These are phyloP conservation scores for Jatropha multifida DNA, from an alignment of 441 rosid species.

Conservation along the genomic window DNA sequence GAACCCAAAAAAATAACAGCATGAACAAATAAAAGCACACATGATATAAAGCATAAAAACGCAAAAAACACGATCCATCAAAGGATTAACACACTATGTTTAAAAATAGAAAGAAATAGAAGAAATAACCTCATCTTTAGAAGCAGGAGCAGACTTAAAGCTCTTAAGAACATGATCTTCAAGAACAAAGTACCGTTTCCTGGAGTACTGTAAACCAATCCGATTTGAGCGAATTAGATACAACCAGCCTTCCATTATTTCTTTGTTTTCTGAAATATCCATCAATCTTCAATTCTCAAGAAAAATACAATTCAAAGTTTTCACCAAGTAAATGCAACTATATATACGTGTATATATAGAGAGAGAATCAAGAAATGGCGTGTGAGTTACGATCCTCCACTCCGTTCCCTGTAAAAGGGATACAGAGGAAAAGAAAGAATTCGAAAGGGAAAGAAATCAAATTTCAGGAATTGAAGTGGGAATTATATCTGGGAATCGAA, in stretches of 20 bases:
- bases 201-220: constrained; percentile 81
- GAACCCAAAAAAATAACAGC: not conserved
- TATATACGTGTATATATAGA: not conserved
- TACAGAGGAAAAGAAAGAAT: constrained; percentile 6
- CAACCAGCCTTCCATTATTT: constrained; percentile 92
- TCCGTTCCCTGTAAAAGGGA: constrained; percentile 26
- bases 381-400: constrained; percentile 16
- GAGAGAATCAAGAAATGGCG: not conserved
- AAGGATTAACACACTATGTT: not conserved
- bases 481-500: not conserved
- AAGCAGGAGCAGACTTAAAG: constrained; percentile 66
- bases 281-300: constrained; percentile 22
- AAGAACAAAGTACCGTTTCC: constrained; percentile 84
- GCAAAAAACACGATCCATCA: not conserved
- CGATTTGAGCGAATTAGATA: constrained; percentile 72
- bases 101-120: not conserved
- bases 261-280: constrained; percentile 29
- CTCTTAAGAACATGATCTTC: constrained; percentile 70
- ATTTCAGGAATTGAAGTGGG: not conserved
- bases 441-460: not conserved
- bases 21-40: not conserved
- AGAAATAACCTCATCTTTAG: constrained; percentile 49
- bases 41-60: not conserved
- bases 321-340: not conserved
- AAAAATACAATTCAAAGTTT: not conserved